Evolutionary conservation across 2,329 filamentous ascomycete species (phyloP), one percentile per base, ranked within the genome.

Genomic region (Botryosphaeria dothidea): DNA sequence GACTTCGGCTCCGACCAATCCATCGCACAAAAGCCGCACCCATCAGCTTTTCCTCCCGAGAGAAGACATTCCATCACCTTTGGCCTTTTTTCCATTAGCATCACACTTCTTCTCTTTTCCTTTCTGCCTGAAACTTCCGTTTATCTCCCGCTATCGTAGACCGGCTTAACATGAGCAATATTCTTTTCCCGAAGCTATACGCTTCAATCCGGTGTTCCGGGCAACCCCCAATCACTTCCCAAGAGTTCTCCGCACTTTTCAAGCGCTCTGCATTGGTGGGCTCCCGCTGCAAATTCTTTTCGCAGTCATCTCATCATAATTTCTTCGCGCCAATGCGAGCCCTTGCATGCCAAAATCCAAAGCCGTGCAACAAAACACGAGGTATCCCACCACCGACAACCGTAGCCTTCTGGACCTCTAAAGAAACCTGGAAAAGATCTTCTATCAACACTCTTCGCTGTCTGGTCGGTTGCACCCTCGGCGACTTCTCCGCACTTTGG

Each of bases 401-500:
- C 5, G 2, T 23, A 5, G 23, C 29, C 11, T 80, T 80, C 68
- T 81, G 79, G 79, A 66, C 68, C 3, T 77, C 71, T n/a, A 68
- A 60, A 11, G 65, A 71, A 11, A 72, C 76, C 0, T 87, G 85
- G 84, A 77, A 74, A 27, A 75, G 85, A n/a, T 82, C 85, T 0
- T 75, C 76, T 0, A 70, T 87, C 68, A 87, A 87, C 68, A 87
- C 85, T 0, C 70, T 84, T 3, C 82, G 84, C 6, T 87, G 85
- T 66, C 77, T 87, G 1, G 73, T 84, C 1, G 84, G 85, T 7
- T 87, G 85, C 68, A 86, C 84, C 0, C 46, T 76, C 0, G 85
- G 85, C n/a, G 85, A 87, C 70, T 86, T 86, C 66, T 80, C 83
- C 1, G 79, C 83, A 0, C 80, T 87, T 77, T 87, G 85, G 84